Conservation (phyloP, 1,139 yeast genomes). For the Candida glucosophila region DNA sequence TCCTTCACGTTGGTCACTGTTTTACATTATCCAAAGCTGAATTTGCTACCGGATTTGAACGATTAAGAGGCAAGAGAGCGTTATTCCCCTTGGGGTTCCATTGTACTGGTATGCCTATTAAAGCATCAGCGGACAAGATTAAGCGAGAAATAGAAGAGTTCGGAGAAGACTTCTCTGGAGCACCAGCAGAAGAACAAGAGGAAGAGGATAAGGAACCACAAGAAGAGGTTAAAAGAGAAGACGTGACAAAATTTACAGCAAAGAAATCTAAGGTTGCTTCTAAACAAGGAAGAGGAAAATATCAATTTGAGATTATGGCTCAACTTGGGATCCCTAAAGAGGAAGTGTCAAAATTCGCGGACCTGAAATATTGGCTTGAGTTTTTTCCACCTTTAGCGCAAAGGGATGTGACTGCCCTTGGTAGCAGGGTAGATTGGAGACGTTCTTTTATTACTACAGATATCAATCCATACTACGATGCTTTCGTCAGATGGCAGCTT, state of each 20-base stretch:
- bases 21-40: constrained; percentile 94
- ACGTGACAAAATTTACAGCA: constrained; percentile 83
- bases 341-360: constrained; percentile 82
- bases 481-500: constrained; percentile 96
- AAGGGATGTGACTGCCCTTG: constrained; percentile 71
- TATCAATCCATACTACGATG: constrained; percentile 88
- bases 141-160: constrained; percentile 87
- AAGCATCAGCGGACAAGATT: constrained; percentile 93
- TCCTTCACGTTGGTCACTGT: constrained; percentile 94
- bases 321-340: constrained; percentile 82
- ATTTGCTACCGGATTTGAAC: constrained; percentile 87
- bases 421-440: constrained; percentile 98
- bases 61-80: constrained; percentile 90
- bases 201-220: constrained; percentile 21
- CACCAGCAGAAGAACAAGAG: constrained; percentile 46
- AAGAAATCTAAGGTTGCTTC: constrained; percentile 90
- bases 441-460: constrained; percentile 94
- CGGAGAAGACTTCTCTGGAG: constrained; percentile 74
- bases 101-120: constrained; percentile 99
- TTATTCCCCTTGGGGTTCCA: constrained; percentile 96
- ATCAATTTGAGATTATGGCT: constrained; percentile 92
- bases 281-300: constrained; percentile 88
- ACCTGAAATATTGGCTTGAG: constrained; percentile 79
- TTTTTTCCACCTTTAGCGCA: constrained; percentile 89
- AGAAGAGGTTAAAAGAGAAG: constrained; percentile 45